These are phyloP conservation scores for Hydnomerulius pinastri DNA, from an alignment of 768 basidiomycete genomes.

Conservation along the genomic window DNA sequence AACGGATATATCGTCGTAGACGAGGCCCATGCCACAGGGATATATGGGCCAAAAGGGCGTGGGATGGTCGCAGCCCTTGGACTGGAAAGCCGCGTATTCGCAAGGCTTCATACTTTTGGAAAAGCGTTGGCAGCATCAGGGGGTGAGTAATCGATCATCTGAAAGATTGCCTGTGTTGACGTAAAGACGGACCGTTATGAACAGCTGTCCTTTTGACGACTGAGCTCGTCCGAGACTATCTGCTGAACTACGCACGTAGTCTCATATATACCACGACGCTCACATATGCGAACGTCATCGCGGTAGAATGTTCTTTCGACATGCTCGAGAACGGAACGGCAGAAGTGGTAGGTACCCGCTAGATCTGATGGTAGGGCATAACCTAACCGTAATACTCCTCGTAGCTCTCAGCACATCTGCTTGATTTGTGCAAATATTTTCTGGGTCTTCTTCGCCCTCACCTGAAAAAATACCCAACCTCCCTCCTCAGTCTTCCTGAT, in stretches of 20 bases:
- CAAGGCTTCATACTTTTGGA: conserved; percentile 88
- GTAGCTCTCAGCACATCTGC: conserved; percentile 28
- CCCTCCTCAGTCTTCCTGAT: conserved; percentile 27
- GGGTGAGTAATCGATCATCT: conserved; percentile 51
- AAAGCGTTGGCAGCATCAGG: conserved; percentile 87
- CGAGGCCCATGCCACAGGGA: conserved; percentile 91
- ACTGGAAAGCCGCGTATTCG: conserved; percentile 69
- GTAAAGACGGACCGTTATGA: neutral
- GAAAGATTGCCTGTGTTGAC: neutral
- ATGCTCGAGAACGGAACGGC: conserved; percentile 70
- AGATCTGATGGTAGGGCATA: conserved; percentile 1
- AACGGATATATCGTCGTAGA: conserved; percentile 83
- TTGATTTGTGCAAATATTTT: conserved; percentile 31
- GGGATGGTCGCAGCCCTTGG: conserved; percentile 75
- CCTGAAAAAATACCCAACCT: conserved; percentile 29
- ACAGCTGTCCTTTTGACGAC: conserved; percentile 78
- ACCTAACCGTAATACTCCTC: conserved; percentile 32
- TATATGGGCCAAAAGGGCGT: conserved; percentile 78
- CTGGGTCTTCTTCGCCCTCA: conserved; percentile 32
- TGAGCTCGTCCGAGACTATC: conserved; percentile 73
- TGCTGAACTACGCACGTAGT: conserved; percentile 90
- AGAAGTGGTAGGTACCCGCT: conserved; percentile 39
- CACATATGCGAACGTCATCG: conserved; percentile 73
- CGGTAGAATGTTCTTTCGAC: conserved; percentile 78
- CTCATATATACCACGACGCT: conserved; percentile 91